Evolutionary conservation across 2,329 filamentous ascomycete genomes (phyloP), one percentile per base, ranked within the genome.

Genomic region (Didymella arachidicola): DNA sequence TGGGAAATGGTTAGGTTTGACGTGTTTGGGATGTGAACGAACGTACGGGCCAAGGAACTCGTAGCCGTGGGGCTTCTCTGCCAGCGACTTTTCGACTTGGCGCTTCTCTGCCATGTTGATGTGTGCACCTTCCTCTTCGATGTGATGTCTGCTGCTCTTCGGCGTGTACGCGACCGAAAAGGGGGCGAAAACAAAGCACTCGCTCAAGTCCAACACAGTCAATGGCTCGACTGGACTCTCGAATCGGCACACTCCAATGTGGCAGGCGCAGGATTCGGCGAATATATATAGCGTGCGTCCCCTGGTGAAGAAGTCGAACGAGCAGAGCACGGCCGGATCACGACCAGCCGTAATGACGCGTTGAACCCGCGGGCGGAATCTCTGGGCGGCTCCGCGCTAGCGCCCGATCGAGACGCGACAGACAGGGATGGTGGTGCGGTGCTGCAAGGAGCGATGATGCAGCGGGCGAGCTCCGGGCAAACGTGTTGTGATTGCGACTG

Each of bases 21-120:
- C 19, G 11, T 3, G 3, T 39, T 39, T 10, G 16, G 11, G 16
- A 16, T n/a, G 18, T 7, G 10, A 11, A 4, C 7, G 36, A 39
- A 74, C 77, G 62, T 73, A 78, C 77, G 76, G 77, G 57, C 76
- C 76, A 42, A 77, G 64, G 55, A 79, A 79, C 42, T 78, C 75
- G 53, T 78, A 79, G 53, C 74, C 75, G 66, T 78, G 75, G 34
- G 68, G 65, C 62, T 73, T 62, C 52, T 74, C 72, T 12, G 60
- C 62, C 5, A 64, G 59, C 39, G 61, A 58, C 55, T 55, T 58
- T 32, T 63, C 62, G 34, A 46, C 42, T 53, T 70, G 71, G 51
- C 58, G 64, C 62, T 69, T 72, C 34, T 71, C 59, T 22, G 74
- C 56, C 74, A 77, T 76, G 30, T 53, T 43, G 41, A 12, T 7